A percentile compares a stretch with the other conserved stretches of the same genome.
These are phyloP conservation scores for Serendipita sp. DNA, from an alignment of 1,284 basidiomycete genomes.

Conservation along the genomic window DNA sequence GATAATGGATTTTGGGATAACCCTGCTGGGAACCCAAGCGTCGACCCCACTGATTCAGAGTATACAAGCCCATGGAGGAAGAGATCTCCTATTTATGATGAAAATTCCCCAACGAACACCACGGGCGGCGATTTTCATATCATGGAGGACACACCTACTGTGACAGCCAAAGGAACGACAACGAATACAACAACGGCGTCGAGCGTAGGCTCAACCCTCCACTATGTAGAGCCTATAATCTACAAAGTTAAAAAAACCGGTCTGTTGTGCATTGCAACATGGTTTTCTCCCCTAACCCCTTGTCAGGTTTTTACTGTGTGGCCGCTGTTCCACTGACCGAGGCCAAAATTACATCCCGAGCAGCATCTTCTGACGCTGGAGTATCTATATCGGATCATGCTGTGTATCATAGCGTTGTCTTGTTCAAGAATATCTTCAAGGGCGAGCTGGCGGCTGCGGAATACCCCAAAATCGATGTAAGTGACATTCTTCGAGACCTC, in stretches of 20 bases:
- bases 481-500: constrained; percentile 20
- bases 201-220: constrained; percentile 25
- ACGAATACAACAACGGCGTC: constrained; percentile 10
- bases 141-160: constrained; percentile 3
- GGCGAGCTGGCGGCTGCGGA: constrained; percentile 86
- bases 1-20: constrained; percentile 39
- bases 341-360: constrained; percentile 13
- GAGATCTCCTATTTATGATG: constrained; percentile 3
- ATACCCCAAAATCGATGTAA: constrained; percentile 92
- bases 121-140: constrained; percentile 1
- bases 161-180: constrained; percentile 5
- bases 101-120: constrained; percentile 17
- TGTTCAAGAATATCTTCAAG: constrained; percentile 80
- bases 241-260: constrained; percentile 81
- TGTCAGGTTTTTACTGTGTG: constrained; percentile 21
- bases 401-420: constrained; percentile 66
- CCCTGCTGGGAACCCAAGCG: constrained; percentile 39
- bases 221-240: constrained; percentile 49
- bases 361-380: constrained; percentile 14
- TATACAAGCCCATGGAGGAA: constrained; percentile 13
- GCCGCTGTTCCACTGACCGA: constrained; percentile 78
- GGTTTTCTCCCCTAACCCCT: constrained; percentile 6
- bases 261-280: constrained; percentile 86
- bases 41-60: constrained; percentile 29
- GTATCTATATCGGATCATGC: constrained; percentile 43